Conservation (phyloP, 106 monocot species). For the Posidonia australis region DNA sequence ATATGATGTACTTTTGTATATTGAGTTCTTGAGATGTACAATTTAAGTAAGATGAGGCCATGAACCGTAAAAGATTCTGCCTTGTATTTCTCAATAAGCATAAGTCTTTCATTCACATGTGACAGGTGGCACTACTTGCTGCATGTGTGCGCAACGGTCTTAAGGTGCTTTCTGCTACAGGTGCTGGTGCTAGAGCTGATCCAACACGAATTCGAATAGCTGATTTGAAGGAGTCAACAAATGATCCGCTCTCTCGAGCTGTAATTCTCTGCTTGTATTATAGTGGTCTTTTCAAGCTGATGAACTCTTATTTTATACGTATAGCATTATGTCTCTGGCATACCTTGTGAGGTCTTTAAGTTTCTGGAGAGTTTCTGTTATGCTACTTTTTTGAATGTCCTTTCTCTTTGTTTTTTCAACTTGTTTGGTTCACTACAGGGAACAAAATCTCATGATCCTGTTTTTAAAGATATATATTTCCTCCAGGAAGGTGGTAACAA, state of each 20-base stretch:
- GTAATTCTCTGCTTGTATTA: constrained; percentile 26
- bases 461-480: neutral
- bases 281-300: neutral
- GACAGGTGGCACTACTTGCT: constrained; percentile 87
- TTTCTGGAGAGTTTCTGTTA: no score
- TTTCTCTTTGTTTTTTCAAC: no score
- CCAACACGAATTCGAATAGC: constrained; percentile 95
- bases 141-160: constrained; percentile 78
- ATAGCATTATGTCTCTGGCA: neutral
- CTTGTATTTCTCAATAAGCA: neutral
- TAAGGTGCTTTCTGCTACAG: constrained; percentile 88
- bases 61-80: neutral
- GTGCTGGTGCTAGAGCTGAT: constrained; percentile 96
- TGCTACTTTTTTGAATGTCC: no score
- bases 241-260: constrained; percentile 84
- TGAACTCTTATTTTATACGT: neutral
- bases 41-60: neutral
- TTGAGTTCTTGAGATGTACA: no score
- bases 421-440: no score
- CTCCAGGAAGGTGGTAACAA: no score
- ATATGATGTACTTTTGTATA: no score
- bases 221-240: constrained; percentile 86
- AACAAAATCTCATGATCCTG: no score
- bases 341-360: no score
- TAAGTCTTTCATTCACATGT: constrained; percentile 4